Evolutionary conservation across 148 eudicot species (phyloP).

Genomic region (Bassia scoparia): DNA sequence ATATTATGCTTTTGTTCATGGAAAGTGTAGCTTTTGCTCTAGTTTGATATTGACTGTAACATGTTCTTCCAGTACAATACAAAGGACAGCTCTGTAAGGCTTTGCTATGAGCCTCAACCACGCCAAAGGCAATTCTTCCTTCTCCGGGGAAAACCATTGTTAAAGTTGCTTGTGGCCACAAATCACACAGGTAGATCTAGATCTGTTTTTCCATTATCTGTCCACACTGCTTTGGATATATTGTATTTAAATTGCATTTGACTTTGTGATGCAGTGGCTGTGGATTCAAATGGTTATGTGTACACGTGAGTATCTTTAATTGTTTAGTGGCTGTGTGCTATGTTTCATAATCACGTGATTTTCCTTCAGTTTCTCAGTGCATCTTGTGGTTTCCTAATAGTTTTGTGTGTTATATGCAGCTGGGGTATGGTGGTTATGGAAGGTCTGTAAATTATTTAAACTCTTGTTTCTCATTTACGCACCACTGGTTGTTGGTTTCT

Average conservation of each 20-base stretch:
- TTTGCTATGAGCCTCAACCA: constrained; percentile 95
- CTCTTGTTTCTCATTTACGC: not conserved
- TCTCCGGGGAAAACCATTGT: constrained; percentile 81
- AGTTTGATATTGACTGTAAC: constrained; percentile 1
- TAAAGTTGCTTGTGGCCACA: constrained; percentile 93
- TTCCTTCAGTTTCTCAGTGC: not conserved
- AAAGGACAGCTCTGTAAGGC: constrained; percentile 92
- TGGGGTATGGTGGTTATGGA: constrained; percentile 99
- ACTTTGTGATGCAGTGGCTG: constrained; percentile 63
- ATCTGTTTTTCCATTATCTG: not conserved
- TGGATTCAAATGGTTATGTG: constrained; percentile 81
- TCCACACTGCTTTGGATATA: not conserved
- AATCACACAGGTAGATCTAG: constrained; percentile 77
- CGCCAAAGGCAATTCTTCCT: constrained; percentile 80
- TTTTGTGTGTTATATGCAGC: constrained; percentile 35
- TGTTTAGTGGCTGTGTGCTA: not conserved
- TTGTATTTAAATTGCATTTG: constrained; percentile 1
- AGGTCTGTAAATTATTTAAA: constrained; percentile 48
- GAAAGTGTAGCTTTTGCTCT: not conserved
- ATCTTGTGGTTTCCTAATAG: constrained; percentile 8
- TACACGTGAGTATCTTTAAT: constrained; percentile 72
- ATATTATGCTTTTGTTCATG: no score
- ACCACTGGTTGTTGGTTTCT: not conserved
- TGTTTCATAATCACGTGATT: not conserved
- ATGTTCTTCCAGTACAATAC: constrained; percentile 69